Conservation (phyloP, 495 filamentous ascomycete species). For the Neurospora terricola region DNA sequence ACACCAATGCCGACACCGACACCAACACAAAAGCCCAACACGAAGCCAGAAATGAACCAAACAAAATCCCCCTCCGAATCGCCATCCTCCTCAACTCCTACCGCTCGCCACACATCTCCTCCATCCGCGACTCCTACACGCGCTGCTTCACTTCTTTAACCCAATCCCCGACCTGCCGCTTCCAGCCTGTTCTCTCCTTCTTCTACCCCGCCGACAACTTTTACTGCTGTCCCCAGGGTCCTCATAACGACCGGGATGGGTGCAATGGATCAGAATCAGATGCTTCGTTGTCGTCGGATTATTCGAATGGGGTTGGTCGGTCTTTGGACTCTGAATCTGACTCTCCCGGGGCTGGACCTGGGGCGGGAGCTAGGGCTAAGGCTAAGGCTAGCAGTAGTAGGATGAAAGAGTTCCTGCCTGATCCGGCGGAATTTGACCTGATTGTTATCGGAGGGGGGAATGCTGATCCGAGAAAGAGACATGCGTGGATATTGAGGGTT, state of each 20-base stretch:
- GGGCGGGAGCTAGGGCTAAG: neutral
- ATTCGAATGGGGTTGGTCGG: no score
- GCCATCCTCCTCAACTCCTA: conserved; percentile 39
- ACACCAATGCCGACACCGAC: neutral
- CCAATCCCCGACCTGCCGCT: neutral
- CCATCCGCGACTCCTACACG: conserved; percentile 31
- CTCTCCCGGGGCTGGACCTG: no score
- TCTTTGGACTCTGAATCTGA: no score
- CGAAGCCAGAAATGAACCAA: neutral
- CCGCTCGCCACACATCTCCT: conserved; percentile 26
- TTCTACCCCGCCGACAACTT: conserved; percentile 32
- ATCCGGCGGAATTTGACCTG: conserved; percentile 34
- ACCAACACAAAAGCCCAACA: neutral
- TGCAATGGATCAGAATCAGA: neutral
- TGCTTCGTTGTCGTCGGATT: neutral
- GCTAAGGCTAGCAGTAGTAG: neutral
- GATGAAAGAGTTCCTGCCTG: conserved; percentile 20
- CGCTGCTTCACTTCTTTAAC: conserved; percentile 25
- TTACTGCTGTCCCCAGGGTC: neutral
- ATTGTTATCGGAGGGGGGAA: conserved; percentile 40
- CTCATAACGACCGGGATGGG: neutral
- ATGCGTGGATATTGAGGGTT: conserved; percentile 35
- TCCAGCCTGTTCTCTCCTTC: conserved; percentile 22
- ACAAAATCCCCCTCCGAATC: conserved; percentile 13
- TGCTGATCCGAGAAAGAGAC: conserved; percentile 32